Conservation (phyloP, 2,329 filamentous ascomycete genomes). For the Fusarium sp. region DNA sequence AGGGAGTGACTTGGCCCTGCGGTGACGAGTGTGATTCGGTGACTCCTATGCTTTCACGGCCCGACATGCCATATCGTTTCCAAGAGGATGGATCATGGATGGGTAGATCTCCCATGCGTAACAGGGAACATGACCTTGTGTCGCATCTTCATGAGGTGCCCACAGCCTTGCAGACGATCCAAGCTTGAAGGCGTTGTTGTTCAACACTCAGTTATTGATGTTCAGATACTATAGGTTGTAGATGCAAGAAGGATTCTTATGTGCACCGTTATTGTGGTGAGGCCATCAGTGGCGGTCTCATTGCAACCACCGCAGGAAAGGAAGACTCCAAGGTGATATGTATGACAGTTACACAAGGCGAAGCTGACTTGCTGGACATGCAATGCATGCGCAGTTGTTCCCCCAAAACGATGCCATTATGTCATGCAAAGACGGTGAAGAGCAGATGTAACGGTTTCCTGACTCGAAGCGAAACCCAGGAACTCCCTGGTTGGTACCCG, state of each 20-base stretch:
- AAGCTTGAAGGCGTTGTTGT: slow-evolving; percentile 4
- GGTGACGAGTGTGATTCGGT: slow-evolving; percentile 7
- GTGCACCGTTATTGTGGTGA: neutral
- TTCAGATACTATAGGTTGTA: neutral
- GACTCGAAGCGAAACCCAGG: slow-evolving; percentile 13
- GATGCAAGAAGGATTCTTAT: neutral
- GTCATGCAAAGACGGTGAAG: slow-evolving; percentile 28
- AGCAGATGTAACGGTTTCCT: slow-evolving; percentile 14
- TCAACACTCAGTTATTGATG: neutral
- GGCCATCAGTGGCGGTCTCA: neutral
- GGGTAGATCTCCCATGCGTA: slow-evolving; percentile 39
- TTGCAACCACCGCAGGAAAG: neutral
- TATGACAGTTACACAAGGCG: slow-evolving; percentile 5
- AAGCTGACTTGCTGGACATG: neutral
- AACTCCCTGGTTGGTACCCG: slow-evolving; percentile 21
- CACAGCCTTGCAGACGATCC: slow-evolving; percentile 38
- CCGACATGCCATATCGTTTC: slow-evolving; percentile 15
- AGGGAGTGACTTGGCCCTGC: slow-evolving; percentile 8
- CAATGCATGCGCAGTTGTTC: neutral
- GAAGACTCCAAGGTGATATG: neutral
- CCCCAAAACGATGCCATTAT: neutral
- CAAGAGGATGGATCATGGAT: slow-evolving; percentile 33
- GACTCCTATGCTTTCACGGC: slow-evolving; percentile 3
- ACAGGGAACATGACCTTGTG: slow-evolving; percentile 37
- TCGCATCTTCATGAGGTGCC: slow-evolving; percentile 33